A percentile compares a stretch with the other conserved stretches of the same genome.
These are phyloP conservation scores for Zalaria obscura DNA, from an alignment of 2,329 filamentous ascomycete species.

Conservation along the genomic window DNA sequence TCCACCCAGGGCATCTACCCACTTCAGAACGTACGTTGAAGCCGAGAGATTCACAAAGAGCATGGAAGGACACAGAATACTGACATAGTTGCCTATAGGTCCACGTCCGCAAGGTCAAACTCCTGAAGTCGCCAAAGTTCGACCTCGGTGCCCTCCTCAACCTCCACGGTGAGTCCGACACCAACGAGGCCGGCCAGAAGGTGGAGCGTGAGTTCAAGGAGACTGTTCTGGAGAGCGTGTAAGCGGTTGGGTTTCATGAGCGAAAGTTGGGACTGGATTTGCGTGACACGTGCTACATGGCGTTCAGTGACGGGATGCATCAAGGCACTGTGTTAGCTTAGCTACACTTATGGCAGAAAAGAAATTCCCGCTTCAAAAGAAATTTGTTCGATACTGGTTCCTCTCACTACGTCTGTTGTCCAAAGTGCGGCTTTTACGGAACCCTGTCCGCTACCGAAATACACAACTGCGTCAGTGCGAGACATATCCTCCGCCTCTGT, in stretches of 20 bases:
- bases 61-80: conserved; percentile 5
- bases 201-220: conserved; percentile 99
- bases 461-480: no score
- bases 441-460: no score
- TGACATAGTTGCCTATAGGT: conserved; percentile 46
- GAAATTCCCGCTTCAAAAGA: not conserved
- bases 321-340: conserved; percentile 8
- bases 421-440: no score
- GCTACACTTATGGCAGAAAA: conserved; percentile 7
- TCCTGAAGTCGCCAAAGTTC: conserved; percentile 97
- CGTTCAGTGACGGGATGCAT: conserved; percentile 9
- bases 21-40: conserved; percentile 73
- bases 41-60: not conserved
- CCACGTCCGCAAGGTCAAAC: conserved; percentile 99
- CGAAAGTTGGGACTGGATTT: conserved; percentile 5
- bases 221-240: conserved; percentile 85
- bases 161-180: conserved; percentile 93
- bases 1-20: conserved; percentile 98
- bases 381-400: no score
- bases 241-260: conserved; percentile 28
- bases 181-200: conserved; percentile 96
- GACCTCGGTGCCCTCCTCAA: conserved; percentile 91
- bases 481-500: no score
- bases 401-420: no score
- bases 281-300: conserved; percentile 6